Evolutionary conservation across 345 rosid species (phyloP).

Genomic region (Anacardium occidentale): DNA sequence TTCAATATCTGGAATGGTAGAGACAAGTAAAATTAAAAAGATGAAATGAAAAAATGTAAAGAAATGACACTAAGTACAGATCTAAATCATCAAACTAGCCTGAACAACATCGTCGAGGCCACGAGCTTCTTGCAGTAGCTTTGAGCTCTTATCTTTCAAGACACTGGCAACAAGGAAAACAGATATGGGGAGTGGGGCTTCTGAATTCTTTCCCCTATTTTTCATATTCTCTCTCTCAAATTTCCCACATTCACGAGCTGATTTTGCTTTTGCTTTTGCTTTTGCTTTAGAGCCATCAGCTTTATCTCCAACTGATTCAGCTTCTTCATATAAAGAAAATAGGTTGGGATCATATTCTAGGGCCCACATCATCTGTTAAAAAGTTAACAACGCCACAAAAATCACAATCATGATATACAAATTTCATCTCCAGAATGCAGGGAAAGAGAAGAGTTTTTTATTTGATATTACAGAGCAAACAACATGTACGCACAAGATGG

Average conservation of each 20-base stretch:
- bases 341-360: conserved; percentile 88
- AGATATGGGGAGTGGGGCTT: conserved; percentile 85
- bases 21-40: not conserved
- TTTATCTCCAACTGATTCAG: conserved; percentile 41
- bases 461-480: not conserved
- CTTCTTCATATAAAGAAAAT: conserved; percentile 69
- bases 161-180: conserved; percentile 96
- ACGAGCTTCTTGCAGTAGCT: conserved; percentile 76
- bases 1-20: conserved; percentile 63
- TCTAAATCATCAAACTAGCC: conserved; percentile 39
- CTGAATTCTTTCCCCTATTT: conserved; percentile 47
- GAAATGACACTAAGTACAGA: no score
- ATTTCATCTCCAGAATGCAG: not conserved
- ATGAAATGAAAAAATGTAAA: not conserved
- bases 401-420: conserved; percentile 2
- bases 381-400: conserved; percentile 13
- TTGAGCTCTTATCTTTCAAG: conserved; percentile 89
- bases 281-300: conserved; percentile 59
- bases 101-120: conserved; percentile 94
- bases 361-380: conserved; percentile 98
- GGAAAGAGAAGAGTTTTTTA: not conserved
- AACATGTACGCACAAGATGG: not conserved
- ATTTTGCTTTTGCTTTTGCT: conserved; percentile 55
- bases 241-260: conserved; percentile 72
- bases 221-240: conserved; percentile 86